A percentile compares a stretch with the other conserved stretches of the same genome.
phyloP scores from a whole-genome alignment of 106 monocot species.

The Allium fistulosum region DNA sequence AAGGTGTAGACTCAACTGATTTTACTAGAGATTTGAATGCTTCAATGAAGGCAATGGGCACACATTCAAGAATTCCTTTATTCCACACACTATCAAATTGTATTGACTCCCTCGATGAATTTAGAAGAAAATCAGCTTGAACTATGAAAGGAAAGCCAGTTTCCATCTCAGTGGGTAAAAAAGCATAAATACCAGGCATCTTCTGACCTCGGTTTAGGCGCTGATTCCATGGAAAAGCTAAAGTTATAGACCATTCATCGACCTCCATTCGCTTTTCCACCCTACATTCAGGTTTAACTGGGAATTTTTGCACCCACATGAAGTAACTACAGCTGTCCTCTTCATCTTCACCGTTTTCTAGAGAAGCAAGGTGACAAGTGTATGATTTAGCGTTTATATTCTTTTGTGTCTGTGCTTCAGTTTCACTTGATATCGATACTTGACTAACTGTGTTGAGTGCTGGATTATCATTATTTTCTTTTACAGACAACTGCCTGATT shows the following conservation, averaged over 20 bases:
- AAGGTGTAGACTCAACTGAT: constrained; percentile 13
- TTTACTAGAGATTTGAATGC: constrained; percentile 33
- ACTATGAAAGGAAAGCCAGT: constrained; percentile 50
- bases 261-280: constrained; percentile 38
- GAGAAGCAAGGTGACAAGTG: constrained; percentile 28
- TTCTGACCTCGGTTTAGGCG: constrained; percentile 23
- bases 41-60: constrained; percentile 37
- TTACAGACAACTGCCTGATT: constrained; percentile 29
- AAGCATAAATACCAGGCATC: constrained; percentile 34
- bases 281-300: constrained; percentile 30
- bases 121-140: constrained; percentile 58
- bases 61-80: constrained; percentile 43
- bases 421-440: constrained; percentile 39
- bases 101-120: constrained; percentile 51
- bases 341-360: constrained; percentile 4
- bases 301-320: constrained; percentile 68
- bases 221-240: constrained; percentile 36
- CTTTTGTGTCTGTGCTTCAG: constrained; percentile 27
- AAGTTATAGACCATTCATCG: constrained; percentile 40
- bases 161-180: constrained; percentile 52
- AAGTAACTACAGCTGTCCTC: constrained; percentile 40
- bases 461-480: constrained; percentile 23
- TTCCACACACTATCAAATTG: constrained; percentile 47
- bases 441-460: constrained; percentile 15
- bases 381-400: constrained; percentile 43